These are phyloP conservation scores for Mycosphaerelloides madeirae DNA, from an alignment of 2,329 filamentous ascomycete species.

Conservation along the genomic window DNA sequence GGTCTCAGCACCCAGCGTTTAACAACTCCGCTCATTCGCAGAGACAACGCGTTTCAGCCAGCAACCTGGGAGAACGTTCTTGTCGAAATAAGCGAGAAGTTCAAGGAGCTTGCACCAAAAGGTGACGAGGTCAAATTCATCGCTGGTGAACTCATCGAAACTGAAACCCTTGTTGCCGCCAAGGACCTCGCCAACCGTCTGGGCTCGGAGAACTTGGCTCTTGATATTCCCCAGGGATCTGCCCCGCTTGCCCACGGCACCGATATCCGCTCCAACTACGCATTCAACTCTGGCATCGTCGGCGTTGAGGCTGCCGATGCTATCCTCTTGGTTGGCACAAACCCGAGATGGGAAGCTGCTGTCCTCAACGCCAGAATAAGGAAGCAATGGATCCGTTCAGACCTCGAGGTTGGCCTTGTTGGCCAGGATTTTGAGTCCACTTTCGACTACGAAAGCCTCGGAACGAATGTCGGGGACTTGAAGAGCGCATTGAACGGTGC, in stretches of 20 bases:
- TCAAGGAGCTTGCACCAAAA: conserved; percentile 72
- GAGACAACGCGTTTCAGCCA: conserved; percentile 85
- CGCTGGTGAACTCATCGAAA: conserved; percentile 84
- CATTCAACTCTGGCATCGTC: conserved; percentile 92
- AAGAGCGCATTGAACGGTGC: conserved; percentile 79
- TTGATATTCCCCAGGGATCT: conserved; percentile 82
- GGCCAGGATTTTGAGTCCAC: conserved; percentile 90
- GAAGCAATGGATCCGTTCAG: conserved; percentile 95
- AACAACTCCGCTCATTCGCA: conserved; percentile 84
- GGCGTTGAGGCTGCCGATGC: conserved; percentile 91
- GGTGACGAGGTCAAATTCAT: conserved; percentile 95
- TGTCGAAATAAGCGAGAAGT: conserved; percentile 76
- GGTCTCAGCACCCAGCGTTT: conserved; percentile 93
- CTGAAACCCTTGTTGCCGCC: conserved; percentile 89
- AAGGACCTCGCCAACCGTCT: conserved; percentile 97
- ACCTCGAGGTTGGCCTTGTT: conserved; percentile 86
- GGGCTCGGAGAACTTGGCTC: conserved; percentile 88
- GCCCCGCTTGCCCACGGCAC: conserved; percentile 85
- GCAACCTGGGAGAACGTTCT: conserved; percentile 94
- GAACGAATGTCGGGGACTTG: conserved; percentile 69
- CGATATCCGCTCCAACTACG: conserved; percentile 89
- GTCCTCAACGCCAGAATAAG: conserved; percentile 93
- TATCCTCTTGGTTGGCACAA: conserved; percentile 89
- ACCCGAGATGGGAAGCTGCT: conserved; percentile 90
- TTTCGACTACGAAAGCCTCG: conserved; percentile 91